Evolutionary conservation across 2,329 filamentous ascomycete species (phyloP).

Genomic region (Apiospora aurea): DNA sequence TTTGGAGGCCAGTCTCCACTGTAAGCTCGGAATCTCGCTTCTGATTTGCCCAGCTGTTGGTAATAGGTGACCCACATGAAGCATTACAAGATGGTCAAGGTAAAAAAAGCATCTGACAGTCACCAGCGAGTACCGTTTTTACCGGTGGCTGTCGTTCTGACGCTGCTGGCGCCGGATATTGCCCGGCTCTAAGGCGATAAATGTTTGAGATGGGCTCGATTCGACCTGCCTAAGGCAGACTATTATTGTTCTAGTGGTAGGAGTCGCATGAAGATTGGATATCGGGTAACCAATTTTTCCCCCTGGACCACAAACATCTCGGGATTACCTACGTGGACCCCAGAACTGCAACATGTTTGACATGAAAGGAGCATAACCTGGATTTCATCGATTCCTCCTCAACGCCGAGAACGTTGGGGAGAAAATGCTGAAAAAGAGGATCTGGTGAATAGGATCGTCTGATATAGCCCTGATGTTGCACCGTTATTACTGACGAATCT

Average conservation of each 20-base stretch:
- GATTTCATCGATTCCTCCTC: not conserved
- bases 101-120: slow-evolving; percentile 23
- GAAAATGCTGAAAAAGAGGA: not conserved
- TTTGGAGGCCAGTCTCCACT: slow-evolving; percentile 3
- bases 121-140: slow-evolving; percentile 9
- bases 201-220: not conserved
- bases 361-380: not conserved
- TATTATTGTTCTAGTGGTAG: not conserved
- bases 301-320: not conserved
- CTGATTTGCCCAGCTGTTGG: not conserved
- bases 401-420: slow-evolving; percentile 13
- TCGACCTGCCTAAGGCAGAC: slow-evolving; percentile 11
- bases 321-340: not conserved
- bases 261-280: not conserved
- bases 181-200: not conserved
- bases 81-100: not conserved
- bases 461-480: slow-evolving; percentile 18
- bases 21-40: not conserved
- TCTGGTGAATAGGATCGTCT: not conserved
- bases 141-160: not conserved
- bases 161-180: not conserved
- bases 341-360: not conserved
- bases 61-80: slow-evolving; percentile 4
- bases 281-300: not conserved
- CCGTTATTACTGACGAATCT: not conserved